phyloP scores from a whole-genome alignment of 164 flowering plant genomes.

The Tinospora cordifolia region DNA sequence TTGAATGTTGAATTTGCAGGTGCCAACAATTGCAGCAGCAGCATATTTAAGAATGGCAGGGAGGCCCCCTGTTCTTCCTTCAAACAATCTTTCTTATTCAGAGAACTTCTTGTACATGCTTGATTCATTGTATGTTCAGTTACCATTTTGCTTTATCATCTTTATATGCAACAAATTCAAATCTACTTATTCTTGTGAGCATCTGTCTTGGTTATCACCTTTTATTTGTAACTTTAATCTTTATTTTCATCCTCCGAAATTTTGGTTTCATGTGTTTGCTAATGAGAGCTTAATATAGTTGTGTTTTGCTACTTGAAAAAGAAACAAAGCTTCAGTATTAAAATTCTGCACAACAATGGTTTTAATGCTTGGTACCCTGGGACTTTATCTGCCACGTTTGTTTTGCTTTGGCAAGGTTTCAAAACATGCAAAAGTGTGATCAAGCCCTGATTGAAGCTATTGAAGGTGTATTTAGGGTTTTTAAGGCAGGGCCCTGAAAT shows the following conservation, averaged over 20 bases:
- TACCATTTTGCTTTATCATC: constrained; percentile 6
- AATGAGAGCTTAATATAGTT: background rate
- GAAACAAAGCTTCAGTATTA: background rate
- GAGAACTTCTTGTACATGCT: constrained; percentile 98
- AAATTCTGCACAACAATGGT: background rate
- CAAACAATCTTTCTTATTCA: constrained; percentile 81
- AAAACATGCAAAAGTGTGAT: too few species aligned
- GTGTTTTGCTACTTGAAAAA: background rate
- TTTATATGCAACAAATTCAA: background rate
- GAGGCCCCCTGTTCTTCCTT: constrained; percentile 96
- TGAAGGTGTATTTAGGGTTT: too few species aligned
- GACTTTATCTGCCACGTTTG: background rate
- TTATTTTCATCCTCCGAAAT: too few species aligned
- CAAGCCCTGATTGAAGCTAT: too few species aligned
- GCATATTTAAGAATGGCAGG: constrained; percentile 98
- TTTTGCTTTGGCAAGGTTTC: too few species aligned
- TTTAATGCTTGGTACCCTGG: background rate
- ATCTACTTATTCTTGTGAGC: background rate
- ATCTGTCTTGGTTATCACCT: too few species aligned
- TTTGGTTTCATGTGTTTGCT: too few species aligned
- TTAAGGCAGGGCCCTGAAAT: too few species aligned
- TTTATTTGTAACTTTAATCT: background rate
- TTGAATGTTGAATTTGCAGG: constrained; percentile 38
- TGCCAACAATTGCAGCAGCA: constrained; percentile 96
- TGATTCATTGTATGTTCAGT: constrained; percentile 77